phyloP scores from a whole-genome alignment of 2,329 filamentous ascomycete species.

The Pestalotiopsis sp. region DNA sequence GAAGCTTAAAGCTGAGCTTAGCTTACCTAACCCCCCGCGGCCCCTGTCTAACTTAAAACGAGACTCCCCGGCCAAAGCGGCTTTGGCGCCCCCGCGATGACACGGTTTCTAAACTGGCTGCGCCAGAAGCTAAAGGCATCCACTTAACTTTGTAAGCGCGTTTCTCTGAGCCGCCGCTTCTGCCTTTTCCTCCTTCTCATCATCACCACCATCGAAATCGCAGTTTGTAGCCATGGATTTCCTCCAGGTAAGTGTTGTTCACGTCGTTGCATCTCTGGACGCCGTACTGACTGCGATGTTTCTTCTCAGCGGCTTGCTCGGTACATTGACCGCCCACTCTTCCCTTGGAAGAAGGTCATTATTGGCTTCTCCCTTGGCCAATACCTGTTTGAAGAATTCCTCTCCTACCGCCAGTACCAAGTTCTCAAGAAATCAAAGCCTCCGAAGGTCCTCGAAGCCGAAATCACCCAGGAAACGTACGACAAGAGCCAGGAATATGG shows the following conservation, averaged over 20 bases:
- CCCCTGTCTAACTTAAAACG: not conserved
- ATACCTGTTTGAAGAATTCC: constrained; percentile 86
- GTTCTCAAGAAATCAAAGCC: constrained; percentile 79
- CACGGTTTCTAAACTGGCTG: constrained; percentile 16
- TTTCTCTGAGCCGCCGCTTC: not conserved
- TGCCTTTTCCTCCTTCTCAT: not conserved
- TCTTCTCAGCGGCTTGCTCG: constrained; percentile 69
- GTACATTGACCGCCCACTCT: constrained; percentile 86
- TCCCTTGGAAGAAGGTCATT: constrained; percentile 97
- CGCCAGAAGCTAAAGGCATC: constrained; percentile 19
- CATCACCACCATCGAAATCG: constrained; percentile 4
- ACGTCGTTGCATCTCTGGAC: not conserved
- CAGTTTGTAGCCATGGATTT: constrained; percentile 1
- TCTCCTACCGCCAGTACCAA: constrained; percentile 87
- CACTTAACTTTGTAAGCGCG: not conserved
- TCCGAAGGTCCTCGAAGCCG: constrained; percentile 84
- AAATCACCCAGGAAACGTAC: constrained; percentile 87
- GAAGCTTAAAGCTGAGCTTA: not conserved
- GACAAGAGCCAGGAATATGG: constrained; percentile 97
- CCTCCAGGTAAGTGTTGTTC: not conserved
- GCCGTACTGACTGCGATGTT: not conserved
- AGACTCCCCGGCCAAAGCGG: not conserved
- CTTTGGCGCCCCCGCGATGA: not conserved
- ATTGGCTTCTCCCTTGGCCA: constrained; percentile 92
- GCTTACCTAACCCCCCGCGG: not conserved